These are phyloP conservation scores for Penicillium verhagenii DNA, from an alignment of 495 filamentous ascomycete species.

Conservation along the genomic window DNA sequence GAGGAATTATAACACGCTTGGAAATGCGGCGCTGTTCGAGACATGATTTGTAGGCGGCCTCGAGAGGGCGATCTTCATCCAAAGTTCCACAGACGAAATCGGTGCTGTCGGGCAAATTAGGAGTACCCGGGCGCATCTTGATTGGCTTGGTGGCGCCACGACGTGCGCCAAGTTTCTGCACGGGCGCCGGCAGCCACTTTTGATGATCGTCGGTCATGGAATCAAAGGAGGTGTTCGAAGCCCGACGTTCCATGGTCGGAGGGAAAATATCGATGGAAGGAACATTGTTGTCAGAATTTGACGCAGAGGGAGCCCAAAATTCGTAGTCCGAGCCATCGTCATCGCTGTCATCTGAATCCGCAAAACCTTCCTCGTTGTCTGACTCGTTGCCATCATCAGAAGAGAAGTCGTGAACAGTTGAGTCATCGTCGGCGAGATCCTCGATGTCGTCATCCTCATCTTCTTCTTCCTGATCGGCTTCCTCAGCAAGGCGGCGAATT, in stretches of 20 bases:
- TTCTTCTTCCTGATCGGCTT: slow-evolving; percentile 84
- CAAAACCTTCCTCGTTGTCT: slow-evolving; percentile 95
- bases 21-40: slow-evolving; percentile 75
- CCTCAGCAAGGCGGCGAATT: slow-evolving; percentile 82
- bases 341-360: slow-evolving; percentile 76
- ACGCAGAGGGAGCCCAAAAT: slow-evolving; percentile 71
- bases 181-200: slow-evolving; percentile 34
- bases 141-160: slow-evolving; percentile 36
- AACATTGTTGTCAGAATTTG: slow-evolving; percentile 54
- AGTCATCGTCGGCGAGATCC: slow-evolving; percentile 58
- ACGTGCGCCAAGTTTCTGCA: slow-evolving; percentile 23
- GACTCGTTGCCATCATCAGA: slow-evolving; percentile 79
- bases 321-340: slow-evolving; percentile 70
- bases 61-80: slow-evolving; percentile 91
- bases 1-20: slow-evolving; percentile 76
- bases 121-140: slow-evolving; percentile 67
- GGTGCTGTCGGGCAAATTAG: slow-evolving; percentile 90
- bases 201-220: slow-evolving; percentile 51
- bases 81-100: slow-evolving; percentile 98
- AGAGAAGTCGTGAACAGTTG: slow-evolving; percentile 61
- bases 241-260: slow-evolving; percentile 43
- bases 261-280: slow-evolving; percentile 50
- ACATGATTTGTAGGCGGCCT: slow-evolving; percentile 85
- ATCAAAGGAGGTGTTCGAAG: slow-evolving; percentile 64
- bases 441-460: slow-evolving; percentile 61